Evolutionary conservation across 352 stramenopile species (phyloP).

Genomic region (Phytophthora sansomeana): DNA sequence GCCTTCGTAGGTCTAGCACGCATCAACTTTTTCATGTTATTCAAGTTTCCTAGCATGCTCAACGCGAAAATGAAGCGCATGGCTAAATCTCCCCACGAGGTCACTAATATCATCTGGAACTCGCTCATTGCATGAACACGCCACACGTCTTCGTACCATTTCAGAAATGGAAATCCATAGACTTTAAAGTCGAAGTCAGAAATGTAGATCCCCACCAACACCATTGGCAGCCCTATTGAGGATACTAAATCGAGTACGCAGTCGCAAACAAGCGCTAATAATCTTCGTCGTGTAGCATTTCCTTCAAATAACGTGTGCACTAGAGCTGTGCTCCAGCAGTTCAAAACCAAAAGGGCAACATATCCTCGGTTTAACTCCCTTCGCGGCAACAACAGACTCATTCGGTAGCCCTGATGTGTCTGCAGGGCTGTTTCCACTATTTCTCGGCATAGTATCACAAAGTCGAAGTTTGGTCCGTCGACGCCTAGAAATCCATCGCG

Average conservation of each 20-base stretch:
- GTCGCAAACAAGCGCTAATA: slow-evolving; percentile 33
- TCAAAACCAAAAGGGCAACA: slow-evolving; percentile 23
- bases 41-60: slow-evolving; percentile 20
- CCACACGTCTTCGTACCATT: slow-evolving; percentile 46
- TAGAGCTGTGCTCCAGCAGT: slow-evolving; percentile 31
- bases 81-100: slow-evolving; percentile 16
- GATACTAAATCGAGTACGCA: slow-evolving; percentile 37
- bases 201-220: slow-evolving; percentile 8
- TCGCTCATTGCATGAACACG: slow-evolving; percentile 38
- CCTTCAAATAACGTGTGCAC: slow-evolving; percentile 5
- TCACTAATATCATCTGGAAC: slow-evolving; percentile 37
- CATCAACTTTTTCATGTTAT: slow-evolving; percentile 35
- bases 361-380: slow-evolving; percentile 25
- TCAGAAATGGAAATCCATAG: slow-evolving; percentile 8
- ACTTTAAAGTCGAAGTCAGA: slow-evolving; percentile 21
- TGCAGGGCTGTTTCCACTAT: slow-evolving; percentile 23
- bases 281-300: slow-evolving; percentile 1
- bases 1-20: not conserved
- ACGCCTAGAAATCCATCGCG: slow-evolving; percentile 38
- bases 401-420: slow-evolving; percentile 16
- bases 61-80: slow-evolving; percentile 22
- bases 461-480: slow-evolving; percentile 40
- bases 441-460: slow-evolving; percentile 23
- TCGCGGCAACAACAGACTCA: slow-evolving; percentile 14
- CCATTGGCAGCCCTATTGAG: slow-evolving; percentile 26